Conservation (phyloP, 805 yeast genomes). For the Kodamaea jinghongensis region DNA sequence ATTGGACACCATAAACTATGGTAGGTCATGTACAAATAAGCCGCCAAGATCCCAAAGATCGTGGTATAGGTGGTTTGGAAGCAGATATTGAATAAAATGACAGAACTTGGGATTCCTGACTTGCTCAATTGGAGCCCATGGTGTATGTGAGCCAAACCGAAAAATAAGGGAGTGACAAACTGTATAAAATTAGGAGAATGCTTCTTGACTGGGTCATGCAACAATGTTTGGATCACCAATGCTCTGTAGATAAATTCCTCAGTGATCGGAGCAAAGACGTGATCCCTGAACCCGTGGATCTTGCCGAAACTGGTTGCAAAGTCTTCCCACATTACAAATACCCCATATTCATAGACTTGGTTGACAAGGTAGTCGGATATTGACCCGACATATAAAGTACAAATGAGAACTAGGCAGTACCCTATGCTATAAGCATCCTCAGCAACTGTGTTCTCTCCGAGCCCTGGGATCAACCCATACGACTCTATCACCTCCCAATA, state of each 20-base stretch:
- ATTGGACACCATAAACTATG: conserved; percentile 55
- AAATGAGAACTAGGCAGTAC: conserved; percentile 11
- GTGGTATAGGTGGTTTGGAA: conserved; percentile 67
- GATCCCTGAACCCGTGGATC: conserved; percentile 51
- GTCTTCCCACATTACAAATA: conserved; percentile 14
- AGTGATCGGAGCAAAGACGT: conserved; percentile 69
- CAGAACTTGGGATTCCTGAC: conserved; percentile 35
- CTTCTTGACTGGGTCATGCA: conserved; percentile 23
- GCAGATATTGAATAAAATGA: conserved; percentile 34
- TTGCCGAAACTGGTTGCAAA: conserved; percentile 20
- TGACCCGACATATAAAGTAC: conserved; percentile 20
- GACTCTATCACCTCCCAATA: conserved; percentile 12
- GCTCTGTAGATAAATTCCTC: conserved; percentile 75
- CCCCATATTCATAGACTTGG: conserved; percentile 5
- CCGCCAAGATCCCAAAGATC: conserved; percentile 67
- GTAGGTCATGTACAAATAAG: conserved; percentile 51
- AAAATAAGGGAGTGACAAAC: conserved; percentile 53
- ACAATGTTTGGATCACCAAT: conserved; percentile 18
- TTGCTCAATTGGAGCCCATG: conserved; percentile 46
- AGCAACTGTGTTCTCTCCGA: conserved; percentile 9
- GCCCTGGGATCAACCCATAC: conserved; percentile 39
- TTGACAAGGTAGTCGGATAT: conserved; percentile 14
- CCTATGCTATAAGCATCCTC: conserved; percentile 15
- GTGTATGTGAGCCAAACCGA: conserved; percentile 78
- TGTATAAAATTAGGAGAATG: conserved; percentile 12